phyloP scores from a whole-genome alignment of 441 rosid species.

The Viola pubescens region DNA sequence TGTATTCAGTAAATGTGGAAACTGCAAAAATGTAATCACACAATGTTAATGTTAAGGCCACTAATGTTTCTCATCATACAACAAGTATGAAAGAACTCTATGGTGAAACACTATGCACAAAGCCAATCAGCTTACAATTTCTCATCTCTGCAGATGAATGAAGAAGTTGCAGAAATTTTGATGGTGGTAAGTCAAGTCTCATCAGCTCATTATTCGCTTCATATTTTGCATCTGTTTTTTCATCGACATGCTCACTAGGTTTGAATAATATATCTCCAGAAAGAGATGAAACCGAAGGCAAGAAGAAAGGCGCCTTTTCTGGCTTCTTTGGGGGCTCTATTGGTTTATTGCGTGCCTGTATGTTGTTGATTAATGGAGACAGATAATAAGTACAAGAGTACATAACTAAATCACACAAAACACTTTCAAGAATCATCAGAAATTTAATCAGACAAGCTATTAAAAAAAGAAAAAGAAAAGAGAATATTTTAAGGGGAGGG shows the following conservation, averaged over 20 bases:
- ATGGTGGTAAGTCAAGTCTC: conserved; percentile 28
- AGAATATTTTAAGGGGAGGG: not conserved
- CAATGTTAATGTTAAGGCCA: conserved; percentile 13
- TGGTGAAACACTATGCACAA: conserved; percentile 2
- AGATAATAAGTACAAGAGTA: not conserved
- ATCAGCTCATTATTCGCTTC: conserved; percentile 25
- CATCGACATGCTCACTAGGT: conserved; percentile 37
- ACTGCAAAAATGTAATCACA: conserved; percentile 37
- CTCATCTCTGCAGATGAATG: conserved; percentile 45
- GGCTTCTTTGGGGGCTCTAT: conserved; percentile 91
- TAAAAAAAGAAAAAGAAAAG: not conserved
- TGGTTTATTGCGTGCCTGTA: conserved; percentile 86
- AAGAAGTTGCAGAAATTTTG: conserved; percentile 60
- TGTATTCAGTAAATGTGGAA: conserved; percentile 61
- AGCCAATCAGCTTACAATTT: conserved; percentile 43
- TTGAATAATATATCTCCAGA: conserved; percentile 82
- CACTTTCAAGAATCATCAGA: too few relatives aligned
- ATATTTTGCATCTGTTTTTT: conserved; percentile 27
- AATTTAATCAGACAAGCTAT: not conserved
- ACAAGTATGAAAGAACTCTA: conserved; percentile 1
- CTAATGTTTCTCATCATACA: not conserved
- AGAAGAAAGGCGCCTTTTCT: conserved; percentile 82
- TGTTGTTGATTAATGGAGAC: conserved; percentile 7
- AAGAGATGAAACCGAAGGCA: conserved; percentile 80
- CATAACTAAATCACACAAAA: too few relatives aligned